Evolutionary conservation across 2,329 filamentous ascomycete genomes (phyloP), one percentile per base, ranked within the genome.

Genomic region (Aspergillus pseudonomiae): DNA sequence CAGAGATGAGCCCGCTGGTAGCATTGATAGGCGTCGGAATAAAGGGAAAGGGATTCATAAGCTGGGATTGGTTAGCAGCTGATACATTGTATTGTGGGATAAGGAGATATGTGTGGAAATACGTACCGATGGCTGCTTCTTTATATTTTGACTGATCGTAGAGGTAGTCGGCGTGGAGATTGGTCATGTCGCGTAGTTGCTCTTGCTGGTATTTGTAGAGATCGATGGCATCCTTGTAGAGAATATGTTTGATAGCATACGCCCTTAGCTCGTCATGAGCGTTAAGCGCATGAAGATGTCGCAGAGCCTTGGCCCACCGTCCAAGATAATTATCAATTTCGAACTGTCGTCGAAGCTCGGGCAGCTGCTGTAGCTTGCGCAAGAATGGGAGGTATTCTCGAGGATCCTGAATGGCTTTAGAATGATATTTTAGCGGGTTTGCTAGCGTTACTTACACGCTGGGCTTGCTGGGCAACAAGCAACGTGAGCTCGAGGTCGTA

Each of bases 371-470:
- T 2, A 99, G 85, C 41, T 89, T 89, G 73, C 97, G 94, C 57
- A 99, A 88, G 74, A 98, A 98, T 4, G 95, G 95, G 9, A 98
- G 86, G 71, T 99, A 99, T 77, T 99, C 95, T 69, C 93, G 85
- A 1, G 95, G 95, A 71, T 99, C 95, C 74, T 84, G 43, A 14
- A 28, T 24, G 55, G n/a, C n/a, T 26, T 71, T 61, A 74, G 69
- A 43, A 16, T 56, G 36, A 6, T 16, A 32, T 32, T 6, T 6
- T 34, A 9, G 21, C 14, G 1, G 16, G 54, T 7, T 14, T 55
- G 32, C 30, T 9, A 5, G 9, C 34, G 3, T 9, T 26, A 43
- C 71, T 64, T 75, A 83, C 83, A 75, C 94, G 92, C 78, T 99
- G 95, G 0, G 94, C 95, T 74, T 97, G 94, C 74, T 99, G 95